Percentiles rank a stretch among this genome's conserved stretches.
phyloP scores from a whole-genome alignment of 2,329 filamentous ascomycete species.

The Elsinoe necatrix region DNA sequence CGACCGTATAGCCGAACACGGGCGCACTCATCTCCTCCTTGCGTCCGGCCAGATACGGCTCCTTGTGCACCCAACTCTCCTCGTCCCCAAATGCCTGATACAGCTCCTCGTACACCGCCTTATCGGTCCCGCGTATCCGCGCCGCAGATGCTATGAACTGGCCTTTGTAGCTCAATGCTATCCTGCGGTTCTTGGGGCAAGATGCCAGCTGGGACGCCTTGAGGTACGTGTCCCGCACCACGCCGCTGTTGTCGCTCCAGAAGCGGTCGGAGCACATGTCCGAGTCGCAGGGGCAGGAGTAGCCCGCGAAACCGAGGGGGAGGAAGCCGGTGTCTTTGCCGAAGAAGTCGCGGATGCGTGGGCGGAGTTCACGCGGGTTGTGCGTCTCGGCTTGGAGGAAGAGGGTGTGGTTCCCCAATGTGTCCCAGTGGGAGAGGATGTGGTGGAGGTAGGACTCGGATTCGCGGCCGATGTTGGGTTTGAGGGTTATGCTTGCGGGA shows the following conservation, averaged over 20 bases:
- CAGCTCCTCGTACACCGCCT: constrained; percentile 30
- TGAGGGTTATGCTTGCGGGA: constrained; percentile 19
- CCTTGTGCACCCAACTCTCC: constrained; percentile 25
- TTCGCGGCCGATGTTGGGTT: constrained; percentile 38
- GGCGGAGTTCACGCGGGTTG: constrained; percentile 31
- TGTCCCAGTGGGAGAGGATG: constrained; percentile 37
- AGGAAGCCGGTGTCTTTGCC: constrained; percentile 38
- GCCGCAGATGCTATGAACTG: constrained; percentile 40
- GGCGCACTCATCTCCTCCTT: constrained; percentile 27
- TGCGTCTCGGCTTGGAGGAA: constrained; percentile 42
- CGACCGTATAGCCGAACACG: constrained; percentile 30
- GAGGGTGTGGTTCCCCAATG: constrained; percentile 38
- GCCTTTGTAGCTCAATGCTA: constrained; percentile 39
- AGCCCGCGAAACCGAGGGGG: constrained; percentile 34
- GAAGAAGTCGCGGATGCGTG: constrained; percentile 35
- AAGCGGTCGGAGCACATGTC: constrained; percentile 34
- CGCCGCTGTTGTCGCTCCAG: constrained; percentile 33
- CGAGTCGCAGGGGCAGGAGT: constrained; percentile 35
- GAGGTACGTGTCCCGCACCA: constrained; percentile 33
- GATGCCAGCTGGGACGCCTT: constrained; percentile 21
- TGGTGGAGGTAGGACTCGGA: constrained; percentile 41
- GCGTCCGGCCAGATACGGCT: constrained; percentile 19
- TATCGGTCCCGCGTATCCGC: constrained; percentile 34
- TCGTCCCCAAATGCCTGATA: constrained; percentile 22
- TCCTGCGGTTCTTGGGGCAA: constrained; percentile 17